phyloP scores from a whole-genome alignment of 345 rosid genomes.

The Viola odorata region DNA sequence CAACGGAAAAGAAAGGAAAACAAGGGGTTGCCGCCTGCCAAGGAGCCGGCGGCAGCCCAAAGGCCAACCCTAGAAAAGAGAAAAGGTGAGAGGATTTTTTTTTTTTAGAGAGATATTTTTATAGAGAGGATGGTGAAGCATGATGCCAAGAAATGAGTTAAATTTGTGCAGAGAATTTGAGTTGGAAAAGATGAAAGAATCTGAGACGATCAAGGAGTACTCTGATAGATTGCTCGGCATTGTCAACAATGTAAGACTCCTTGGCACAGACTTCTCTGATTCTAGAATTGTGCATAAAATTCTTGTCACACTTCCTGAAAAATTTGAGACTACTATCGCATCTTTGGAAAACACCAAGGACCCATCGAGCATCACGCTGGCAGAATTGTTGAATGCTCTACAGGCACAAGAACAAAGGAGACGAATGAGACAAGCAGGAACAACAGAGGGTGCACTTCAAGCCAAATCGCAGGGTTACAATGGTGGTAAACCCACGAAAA shows the following conservation, averaged over 20 bases:
- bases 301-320: background rate
- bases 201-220: background rate
- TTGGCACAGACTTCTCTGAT: background rate
- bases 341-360: background rate
- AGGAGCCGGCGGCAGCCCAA: background rate
- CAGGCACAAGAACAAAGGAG: background rate
- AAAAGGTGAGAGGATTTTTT: too few relatives aligned
- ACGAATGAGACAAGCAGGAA: background rate
- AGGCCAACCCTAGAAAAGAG: too few relatives aligned
- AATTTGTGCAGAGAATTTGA: background rate
- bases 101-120: too few relatives aligned
- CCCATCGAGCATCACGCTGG: too few relatives aligned
- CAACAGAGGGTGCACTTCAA: background rate
- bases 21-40: too few relatives aligned
- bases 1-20: too few relatives aligned
- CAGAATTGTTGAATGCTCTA: background rate
- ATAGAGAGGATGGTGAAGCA: background rate
- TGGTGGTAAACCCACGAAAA: background rate
- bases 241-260: background rate
- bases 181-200: background rate
- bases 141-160: background rate
- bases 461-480: background rate
- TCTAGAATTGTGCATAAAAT: background rate
- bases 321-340: background rate
- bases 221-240: background rate